Evolutionary conservation across 306 rosid species (phyloP), one percentile per base, ranked within the genome.

Genomic region (Urtica urens): DNA sequence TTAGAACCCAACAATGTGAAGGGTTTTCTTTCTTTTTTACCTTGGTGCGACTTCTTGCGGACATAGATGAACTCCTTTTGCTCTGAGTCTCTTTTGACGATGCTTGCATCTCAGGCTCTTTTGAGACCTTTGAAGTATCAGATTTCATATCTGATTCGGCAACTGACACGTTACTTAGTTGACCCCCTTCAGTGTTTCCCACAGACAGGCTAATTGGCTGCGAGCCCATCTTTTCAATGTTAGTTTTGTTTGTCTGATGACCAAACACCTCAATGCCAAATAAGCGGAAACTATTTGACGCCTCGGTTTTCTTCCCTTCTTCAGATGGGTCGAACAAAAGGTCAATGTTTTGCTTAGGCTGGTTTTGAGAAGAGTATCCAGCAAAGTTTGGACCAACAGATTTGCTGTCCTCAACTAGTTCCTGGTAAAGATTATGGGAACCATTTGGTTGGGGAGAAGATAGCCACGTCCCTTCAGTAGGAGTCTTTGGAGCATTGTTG

Each of bases 1-100:
- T 49, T 45, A 71, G 70, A 60, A 42, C 27, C 60, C 46, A 44
- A 27, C 18, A 57, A 34, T 43, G n/a, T 14, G 27, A 54, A 30
- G 13, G 17, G 50, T 23, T 27, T 41, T 62, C 47, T 23, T 27
- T 47, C 39, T 23, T 51, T 14, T 28, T 63, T 28, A 87, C 96
- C 96, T 90, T 90, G 49, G 90, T 82, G 37, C 99, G 82, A 60
- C 92, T 90, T 76, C 99, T 78, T 20, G 73, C 35, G 18, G 66
- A 72, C 25, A 50, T 34, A 13, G 70, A 60, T 65, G 76, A 63
- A 40, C 54, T 59, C 24, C 79, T 90, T 73, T 75, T 90, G 85
- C 65, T 73, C 37, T 62, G 80, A 53, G 66, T 25, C 69, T 81
- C 95, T 59, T 77, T 81, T 0, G 68, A 54, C 3, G 62, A 65